phyloP scores from a whole-genome alignment of 768 basidiomycete genomes.

The Pholiota conissans region DNA sequence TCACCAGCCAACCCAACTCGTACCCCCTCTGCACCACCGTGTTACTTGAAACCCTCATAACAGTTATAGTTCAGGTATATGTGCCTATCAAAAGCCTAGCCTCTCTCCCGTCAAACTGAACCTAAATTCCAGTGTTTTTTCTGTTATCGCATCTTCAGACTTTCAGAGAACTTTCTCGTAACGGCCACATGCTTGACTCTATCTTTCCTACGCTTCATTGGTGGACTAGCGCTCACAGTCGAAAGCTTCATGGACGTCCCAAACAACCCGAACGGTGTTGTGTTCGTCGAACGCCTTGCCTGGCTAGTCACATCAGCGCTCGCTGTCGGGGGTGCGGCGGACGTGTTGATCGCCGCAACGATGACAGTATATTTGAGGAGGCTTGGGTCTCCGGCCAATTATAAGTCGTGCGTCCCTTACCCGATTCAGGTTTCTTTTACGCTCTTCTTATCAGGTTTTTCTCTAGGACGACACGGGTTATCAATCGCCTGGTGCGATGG shows the following conservation, averaged over 20 bases:
- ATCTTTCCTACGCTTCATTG: conserved; percentile 13
- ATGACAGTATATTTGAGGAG: conserved; percentile 12
- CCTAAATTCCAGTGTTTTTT: conserved; percentile 3
- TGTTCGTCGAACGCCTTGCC: conserved; percentile 9
- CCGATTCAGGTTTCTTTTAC: neutral
- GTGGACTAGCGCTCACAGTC: conserved; percentile 6
- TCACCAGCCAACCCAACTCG: conserved; percentile 7
- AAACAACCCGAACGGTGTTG: conserved; percentile 8
- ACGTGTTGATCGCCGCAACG: conserved; percentile 12
- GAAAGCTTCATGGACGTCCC: conserved; percentile 16
- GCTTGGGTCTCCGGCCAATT: conserved; percentile 10
- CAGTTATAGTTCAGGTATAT: conserved; percentile 11
- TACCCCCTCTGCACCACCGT: conserved; percentile 12
- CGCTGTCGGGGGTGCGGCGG: conserved; percentile 11
- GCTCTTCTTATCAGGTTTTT: neutral
- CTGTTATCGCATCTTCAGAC: conserved; percentile 8
- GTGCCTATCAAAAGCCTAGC: neutral
- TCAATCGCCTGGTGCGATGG: conserved; percentile 18
- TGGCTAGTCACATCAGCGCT: conserved; percentile 17
- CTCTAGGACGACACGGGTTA: conserved; percentile 10
- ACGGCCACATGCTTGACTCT: conserved; percentile 6
- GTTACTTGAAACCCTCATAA: conserved; percentile 10
- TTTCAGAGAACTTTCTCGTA: conserved; percentile 4
- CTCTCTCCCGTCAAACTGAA: neutral
- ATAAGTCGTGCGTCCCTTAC: conserved; percentile 8